These are phyloP conservation scores for Rubroboletus pulcherrimus DNA, from an alignment of 768 basidiomycete species.

Conservation along the genomic window DNA sequence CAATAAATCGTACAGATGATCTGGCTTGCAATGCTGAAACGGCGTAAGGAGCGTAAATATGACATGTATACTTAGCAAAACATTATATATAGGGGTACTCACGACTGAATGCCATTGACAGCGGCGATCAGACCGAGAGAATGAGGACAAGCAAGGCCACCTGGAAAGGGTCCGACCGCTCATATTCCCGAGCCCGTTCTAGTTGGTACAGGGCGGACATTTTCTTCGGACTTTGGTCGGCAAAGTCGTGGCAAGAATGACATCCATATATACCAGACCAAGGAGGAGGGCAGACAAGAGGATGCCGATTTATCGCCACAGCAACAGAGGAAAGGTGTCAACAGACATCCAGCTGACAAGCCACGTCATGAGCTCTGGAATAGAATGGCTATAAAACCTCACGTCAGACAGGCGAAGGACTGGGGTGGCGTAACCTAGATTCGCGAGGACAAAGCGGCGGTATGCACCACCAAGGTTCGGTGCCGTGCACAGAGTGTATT, in stretches of 20 bases:
- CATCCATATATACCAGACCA: slow-evolving; percentile 48
- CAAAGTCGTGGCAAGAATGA: slow-evolving; percentile 72
- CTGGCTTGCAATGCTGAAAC: slow-evolving; percentile 1
- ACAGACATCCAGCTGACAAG: not conserved
- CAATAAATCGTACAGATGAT: slow-evolving; percentile 17
- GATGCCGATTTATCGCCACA: slow-evolving; percentile 44
- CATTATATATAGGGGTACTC: slow-evolving; percentile 1
- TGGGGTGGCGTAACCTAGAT: slow-evolving; percentile 68
- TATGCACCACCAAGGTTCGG: slow-evolving; percentile 82
- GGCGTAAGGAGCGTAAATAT: not conserved
- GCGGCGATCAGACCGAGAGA: slow-evolving; percentile 30
- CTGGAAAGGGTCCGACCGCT: slow-evolving; percentile 58
- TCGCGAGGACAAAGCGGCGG: slow-evolving; percentile 67
- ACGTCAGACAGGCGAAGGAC: slow-evolving; percentile 77
- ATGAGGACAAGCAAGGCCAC: slow-evolving; percentile 63
- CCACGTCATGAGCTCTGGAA: not conserved
- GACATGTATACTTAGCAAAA: not conserved
- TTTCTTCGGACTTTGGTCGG: slow-evolving; percentile 48
- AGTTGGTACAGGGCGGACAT: slow-evolving; percentile 25
- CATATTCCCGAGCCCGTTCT: slow-evolving; percentile 59
- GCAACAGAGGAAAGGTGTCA: not conserved
- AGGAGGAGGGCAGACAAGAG: slow-evolving; percentile 62
- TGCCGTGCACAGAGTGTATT: slow-evolving; percentile 77
- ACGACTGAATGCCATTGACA: slow-evolving; percentile 11
- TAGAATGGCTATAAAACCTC: slow-evolving; percentile 49